Evolutionary conservation across 352 stramenopile species (phyloP).

Genomic region (Aphanomyces stellatus): DNA sequence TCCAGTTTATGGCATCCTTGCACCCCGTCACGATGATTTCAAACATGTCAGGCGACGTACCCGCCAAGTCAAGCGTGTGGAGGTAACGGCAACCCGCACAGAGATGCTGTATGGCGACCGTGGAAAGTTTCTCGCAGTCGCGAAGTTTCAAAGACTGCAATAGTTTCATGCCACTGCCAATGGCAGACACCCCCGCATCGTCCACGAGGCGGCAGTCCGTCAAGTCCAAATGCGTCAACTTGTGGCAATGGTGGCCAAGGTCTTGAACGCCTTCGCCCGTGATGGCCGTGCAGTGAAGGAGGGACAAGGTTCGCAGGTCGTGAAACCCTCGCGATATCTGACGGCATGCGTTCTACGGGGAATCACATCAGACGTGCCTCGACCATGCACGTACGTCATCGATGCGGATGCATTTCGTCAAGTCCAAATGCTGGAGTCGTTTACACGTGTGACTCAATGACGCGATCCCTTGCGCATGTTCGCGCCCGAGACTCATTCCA

Average conservation of each 20-base stretch:
- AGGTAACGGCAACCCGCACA: slow-evolving; percentile 47
- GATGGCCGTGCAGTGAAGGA: slow-evolving; percentile 24
- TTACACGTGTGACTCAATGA: slow-evolving; percentile 5
- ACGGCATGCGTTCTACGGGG: not conserved
- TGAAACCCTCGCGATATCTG: slow-evolving; percentile 19
- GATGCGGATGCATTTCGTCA: slow-evolving; percentile 35
- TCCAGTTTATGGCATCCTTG: slow-evolving; percentile 51
- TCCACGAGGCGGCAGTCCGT: slow-evolving; percentile 31
- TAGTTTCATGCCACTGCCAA: not conserved
- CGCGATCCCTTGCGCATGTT: not conserved
- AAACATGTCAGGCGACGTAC: slow-evolving; percentile 19
- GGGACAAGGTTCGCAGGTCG: slow-evolving; percentile 19
- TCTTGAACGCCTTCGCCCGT: slow-evolving; percentile 26
- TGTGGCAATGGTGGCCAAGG: slow-evolving; percentile 23
- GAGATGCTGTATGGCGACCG: slow-evolving; percentile 34
- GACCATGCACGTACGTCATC: slow-evolving; percentile 9
- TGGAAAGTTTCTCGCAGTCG: slow-evolving; percentile 34
- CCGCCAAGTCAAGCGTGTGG: slow-evolving; percentile 66
- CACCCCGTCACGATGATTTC: not conserved
- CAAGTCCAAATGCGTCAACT: slow-evolving; percentile 27
- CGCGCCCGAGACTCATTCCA: slow-evolving; percentile 28
- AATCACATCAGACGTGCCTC: not conserved
- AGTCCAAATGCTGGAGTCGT: slow-evolving; percentile 32
- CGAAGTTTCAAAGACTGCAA: slow-evolving; percentile 37
- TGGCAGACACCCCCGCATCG: slow-evolving; percentile 28